phyloP scores from a whole-genome alignment of 2,329 filamentous ascomycete genomes.

The Talaromyces amestolkiae region DNA sequence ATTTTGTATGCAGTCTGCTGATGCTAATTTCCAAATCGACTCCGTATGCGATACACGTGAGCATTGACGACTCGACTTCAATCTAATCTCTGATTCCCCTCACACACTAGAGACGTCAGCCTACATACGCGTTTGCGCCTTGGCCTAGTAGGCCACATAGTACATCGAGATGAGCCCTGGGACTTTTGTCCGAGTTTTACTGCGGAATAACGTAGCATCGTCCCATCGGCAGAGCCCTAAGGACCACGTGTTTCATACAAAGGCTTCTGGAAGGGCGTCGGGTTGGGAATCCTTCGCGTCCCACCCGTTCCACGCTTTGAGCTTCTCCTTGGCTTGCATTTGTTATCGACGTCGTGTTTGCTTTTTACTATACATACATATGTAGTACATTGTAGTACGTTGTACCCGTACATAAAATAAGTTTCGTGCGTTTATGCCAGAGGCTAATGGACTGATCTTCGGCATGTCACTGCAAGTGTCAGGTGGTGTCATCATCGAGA shows the following conservation, averaged over 20 bases:
- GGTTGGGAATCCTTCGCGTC: not conserved
- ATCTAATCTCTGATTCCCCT: not conserved
- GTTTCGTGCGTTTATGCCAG: not conserved
- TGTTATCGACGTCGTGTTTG: not conserved
- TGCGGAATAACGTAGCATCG: not conserved
- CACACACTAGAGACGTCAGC: not conserved
- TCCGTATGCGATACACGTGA: not conserved
- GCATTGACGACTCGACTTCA: not conserved
- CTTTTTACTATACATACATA: not conserved
- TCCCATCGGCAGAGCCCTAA: constrained; percentile 3
- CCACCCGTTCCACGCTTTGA: not conserved
- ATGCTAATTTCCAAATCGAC: not conserved
- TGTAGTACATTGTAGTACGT: not conserved
- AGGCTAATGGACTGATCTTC: not conserved
- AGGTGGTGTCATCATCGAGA: not conserved
- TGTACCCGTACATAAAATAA: not conserved
- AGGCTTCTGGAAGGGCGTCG: not conserved
- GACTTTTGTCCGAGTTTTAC: not conserved
- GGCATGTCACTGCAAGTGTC: not conserved
- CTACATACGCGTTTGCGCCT: not conserved
- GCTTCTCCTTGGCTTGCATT: not conserved
- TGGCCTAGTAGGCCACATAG: not conserved
- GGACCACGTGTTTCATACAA: constrained; percentile 5
- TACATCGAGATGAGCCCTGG: not conserved
- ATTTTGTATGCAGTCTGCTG: not conserved